Percentiles rank a stretch among this genome's conserved stretches.
Evolutionary conservation across 805 yeast genomes (phyloP).

Genomic region (Sungouiella thailandica): DNA sequence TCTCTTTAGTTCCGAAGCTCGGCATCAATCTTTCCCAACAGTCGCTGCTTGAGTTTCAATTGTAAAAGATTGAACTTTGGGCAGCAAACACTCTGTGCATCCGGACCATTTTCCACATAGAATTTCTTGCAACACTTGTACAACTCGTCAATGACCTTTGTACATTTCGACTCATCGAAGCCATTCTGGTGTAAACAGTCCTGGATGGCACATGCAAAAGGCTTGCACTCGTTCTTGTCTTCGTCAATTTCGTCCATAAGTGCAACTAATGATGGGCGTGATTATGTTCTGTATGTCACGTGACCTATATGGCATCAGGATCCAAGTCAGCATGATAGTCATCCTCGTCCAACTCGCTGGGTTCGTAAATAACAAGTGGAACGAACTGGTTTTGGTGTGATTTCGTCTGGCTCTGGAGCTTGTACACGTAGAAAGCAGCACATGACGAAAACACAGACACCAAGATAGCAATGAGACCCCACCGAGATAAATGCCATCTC

Average conservation of each 20-base stretch:
- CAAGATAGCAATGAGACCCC: conserved; percentile 76
- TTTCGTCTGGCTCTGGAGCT: conserved; percentile 17
- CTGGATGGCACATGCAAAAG: conserved; percentile 80
- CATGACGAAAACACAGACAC: conserved; percentile 54
- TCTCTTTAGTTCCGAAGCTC: too few relatives aligned
- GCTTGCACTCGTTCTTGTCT: conserved; percentile 53
- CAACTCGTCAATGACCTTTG: conserved; percentile 59
- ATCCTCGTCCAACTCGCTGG: conserved; percentile 49
- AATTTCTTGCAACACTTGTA: conserved; percentile 72
- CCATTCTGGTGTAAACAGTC: conserved; percentile 60
- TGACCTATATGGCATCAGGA: conserved; percentile 12
- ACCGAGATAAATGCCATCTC: conserved; percentile 89
- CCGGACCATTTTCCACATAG: conserved; percentile 56
- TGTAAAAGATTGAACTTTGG: conserved; percentile 62
- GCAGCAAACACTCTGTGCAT: conserved; percentile 68
- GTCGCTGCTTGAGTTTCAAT: conserved; percentile 62
- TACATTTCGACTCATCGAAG: conserved; percentile 73
- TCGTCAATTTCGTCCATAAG: not conserved
- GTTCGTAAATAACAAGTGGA: conserved; percentile 39
- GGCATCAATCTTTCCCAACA: conserved; percentile 56
- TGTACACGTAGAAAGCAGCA: conserved; percentile 48
- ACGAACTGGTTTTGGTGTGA: conserved; percentile 32
- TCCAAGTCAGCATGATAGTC: conserved; percentile 56
- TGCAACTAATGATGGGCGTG: not conserved
- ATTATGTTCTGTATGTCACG: not conserved